Evolutionary conservation across 257 asterid species (phyloP).

Genomic region (Linderniella brevidens): DNA sequence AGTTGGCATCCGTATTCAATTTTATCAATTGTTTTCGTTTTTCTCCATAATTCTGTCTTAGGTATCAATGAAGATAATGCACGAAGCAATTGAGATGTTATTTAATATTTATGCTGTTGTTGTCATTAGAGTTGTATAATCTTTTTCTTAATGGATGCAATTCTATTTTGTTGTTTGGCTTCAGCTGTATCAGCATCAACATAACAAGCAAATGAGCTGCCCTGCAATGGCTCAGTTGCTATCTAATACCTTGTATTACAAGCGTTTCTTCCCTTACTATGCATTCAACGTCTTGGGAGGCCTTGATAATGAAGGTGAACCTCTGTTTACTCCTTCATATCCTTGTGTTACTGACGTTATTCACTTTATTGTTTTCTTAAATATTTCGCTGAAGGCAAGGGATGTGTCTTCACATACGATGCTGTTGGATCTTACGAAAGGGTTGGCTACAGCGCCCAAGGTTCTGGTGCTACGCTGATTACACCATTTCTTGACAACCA

Average conservation of each 20-base stretch:
- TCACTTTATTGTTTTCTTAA: neutral
- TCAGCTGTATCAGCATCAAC: slow-evolving; percentile 81
- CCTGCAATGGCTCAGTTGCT: slow-evolving; percentile 94
- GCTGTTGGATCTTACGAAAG: slow-evolving; percentile 95
- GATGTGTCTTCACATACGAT: slow-evolving; percentile 89
- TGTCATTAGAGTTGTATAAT: no score
- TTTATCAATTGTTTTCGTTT: no score
- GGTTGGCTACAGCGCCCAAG: slow-evolving; percentile 94
- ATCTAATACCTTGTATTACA: slow-evolving; percentile 73
- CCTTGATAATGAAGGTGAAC: slow-evolving; percentile 69
- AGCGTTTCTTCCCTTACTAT: slow-evolving; percentile 83
- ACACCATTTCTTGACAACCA: slow-evolving; percentile 86
- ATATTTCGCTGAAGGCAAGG: slow-evolving; percentile 43
- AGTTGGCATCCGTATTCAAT: no score
- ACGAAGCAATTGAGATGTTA: no score
- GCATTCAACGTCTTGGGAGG: slow-evolving; percentile 88
- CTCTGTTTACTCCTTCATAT: neutral
- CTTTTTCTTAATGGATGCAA: no score
- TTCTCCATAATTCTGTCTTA: no score
- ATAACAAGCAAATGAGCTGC: slow-evolving; percentile 93
- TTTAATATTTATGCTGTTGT: no score
- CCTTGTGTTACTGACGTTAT: slow-evolving; percentile 2
- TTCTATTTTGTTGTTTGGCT: neutral
- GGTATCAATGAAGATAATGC: no score
- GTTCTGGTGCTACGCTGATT: slow-evolving; percentile 85